Base-by-base conservation (phyloP, 495 filamentous ascomycete species). In the Xylaria palmicola region DNA sequence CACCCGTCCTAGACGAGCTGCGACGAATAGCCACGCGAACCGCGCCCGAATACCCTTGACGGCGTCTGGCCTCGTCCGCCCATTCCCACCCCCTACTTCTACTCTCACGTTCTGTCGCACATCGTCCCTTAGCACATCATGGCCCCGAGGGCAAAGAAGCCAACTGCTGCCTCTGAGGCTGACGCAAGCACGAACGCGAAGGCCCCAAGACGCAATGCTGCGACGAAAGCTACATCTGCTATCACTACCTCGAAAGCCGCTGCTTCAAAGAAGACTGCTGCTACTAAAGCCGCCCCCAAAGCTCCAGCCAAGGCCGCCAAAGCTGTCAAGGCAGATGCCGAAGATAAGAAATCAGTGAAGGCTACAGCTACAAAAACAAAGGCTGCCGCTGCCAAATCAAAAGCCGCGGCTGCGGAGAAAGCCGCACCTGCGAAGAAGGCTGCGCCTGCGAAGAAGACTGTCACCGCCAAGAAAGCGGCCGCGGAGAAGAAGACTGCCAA, bases 61-160 rank as follows among this genome's bases (percentile, higher is more conserved):
- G 2, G 8, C 26, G n/a, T 44, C 27, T 19, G n/a, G 27, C 6
- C 40, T 15, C 12, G 22, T n/a, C 6, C n/a, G 27, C 26, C 7
- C 29, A 10, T 39, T 22, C 17, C n/a, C 27, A 39, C 13, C 9
- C 8, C 36, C 13, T 20, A 43, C 7, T 6, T 24, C 13, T 20
- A 17, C 30, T 36, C 15, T 27, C 22, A 26, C 26, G 26, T 17
- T 6, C 13, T 20, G 9, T 53, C 48, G 12, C 58, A 60, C 39
- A 24, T 66, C 67, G 62, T 56, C 60, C 57, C 27, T 56, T 19
- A 62, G 26, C 43, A 34, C 48, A 63, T 44, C 27, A 56, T 56
- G 51, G 36, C 51, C 15, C 60, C 60, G 13, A 29, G 47, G 26
- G 17, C 47, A 9, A 62, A 34, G 32, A 56, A 40, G 39, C 17